Base-by-base conservation (phyloP, 371 early-diverging fungal genomes). In the Syncephalastrum racemosum region DNA sequence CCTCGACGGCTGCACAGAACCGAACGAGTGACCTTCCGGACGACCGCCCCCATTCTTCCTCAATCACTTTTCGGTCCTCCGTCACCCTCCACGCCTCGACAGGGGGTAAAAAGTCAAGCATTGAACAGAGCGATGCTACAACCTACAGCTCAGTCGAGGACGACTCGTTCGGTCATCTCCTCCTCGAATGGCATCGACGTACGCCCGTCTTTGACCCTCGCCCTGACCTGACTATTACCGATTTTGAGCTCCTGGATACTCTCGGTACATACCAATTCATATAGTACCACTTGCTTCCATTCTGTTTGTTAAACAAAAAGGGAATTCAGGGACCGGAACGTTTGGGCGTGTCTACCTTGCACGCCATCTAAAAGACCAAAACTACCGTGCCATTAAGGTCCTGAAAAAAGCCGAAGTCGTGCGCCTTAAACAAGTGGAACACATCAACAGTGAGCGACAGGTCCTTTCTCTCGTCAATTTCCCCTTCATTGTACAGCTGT, bases 401-500 rank as follows among this genome's bases (percentile, higher is more conserved):
- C 72, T 97, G 57, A 90, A 89, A 63, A 97, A 97, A 69, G 73
- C 84, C 22, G 93, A 94, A 59, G 90, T 97, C 14, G 95, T 97
- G 12, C 84, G 90, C 27, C 79, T 94, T 43, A 92, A 94, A 72
- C 98, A 97, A 68, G 95, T 95, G n/a, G 95, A 97, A 71, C 98
- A 99, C 70, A 93, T 97, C 71, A 93, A 92, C 67, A 93, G 92
- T 61, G 99, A 99, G 68, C 91, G 94, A 70, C 86, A 87, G 52
- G 95, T 98, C 46, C 79, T 99, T 36, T 85, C 88, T 45, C 82
- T 82, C 54, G 86, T 96, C 36, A 81, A 88, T 50, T 92, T 90
- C 66, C 95, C 96, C n/a, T 99, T 98, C 68, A 91, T 99, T 60
- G 97, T 98, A 44, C 90, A 90, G 68, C 77, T 96, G 88, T 84